Percentiles rank a stretch among this genome's conserved stretches.
phyloP scores from a whole-genome alignment of 1,139 yeast genomes.

The Nakaseomyces uthaithaninus region DNA sequence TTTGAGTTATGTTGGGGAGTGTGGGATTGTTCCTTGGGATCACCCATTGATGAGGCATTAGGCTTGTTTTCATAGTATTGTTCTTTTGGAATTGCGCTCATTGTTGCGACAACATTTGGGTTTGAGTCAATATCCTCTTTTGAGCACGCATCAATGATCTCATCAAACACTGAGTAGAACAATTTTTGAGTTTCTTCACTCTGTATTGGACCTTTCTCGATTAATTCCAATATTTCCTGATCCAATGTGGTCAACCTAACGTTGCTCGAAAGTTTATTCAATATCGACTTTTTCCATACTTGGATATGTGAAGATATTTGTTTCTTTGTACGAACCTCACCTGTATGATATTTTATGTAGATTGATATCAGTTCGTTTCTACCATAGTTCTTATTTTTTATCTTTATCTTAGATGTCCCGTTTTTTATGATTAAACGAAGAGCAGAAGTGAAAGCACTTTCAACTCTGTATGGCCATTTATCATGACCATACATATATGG shows the following conservation, averaged over 20 bases:
- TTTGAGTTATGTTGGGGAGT: not conserved
- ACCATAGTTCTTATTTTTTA: constrained; percentile 81
- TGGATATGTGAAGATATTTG: constrained; percentile 92
- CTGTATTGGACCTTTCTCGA: constrained; percentile 29
- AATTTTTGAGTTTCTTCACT: constrained; percentile 17
- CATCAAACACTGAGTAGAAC: constrained; percentile 23
- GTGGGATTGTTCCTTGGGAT: not conserved
- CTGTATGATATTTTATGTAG: constrained; percentile 69
- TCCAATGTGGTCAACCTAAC: constrained; percentile 19
- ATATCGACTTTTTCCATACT: constrained; percentile 40
- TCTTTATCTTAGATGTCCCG: constrained; percentile 77
- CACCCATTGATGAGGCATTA: not conserved
- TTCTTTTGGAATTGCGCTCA: constrained; percentile 2
- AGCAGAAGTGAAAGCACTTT: constrained; percentile 81
- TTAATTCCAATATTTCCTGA: constrained; percentile 23
- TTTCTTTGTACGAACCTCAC: constrained; percentile 74
- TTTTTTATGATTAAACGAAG: constrained; percentile 74
- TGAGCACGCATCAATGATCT: constrained; percentile 17
- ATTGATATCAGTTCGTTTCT: constrained; percentile 87
- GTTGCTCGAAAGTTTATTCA: constrained; percentile 21
- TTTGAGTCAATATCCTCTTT: constrained; percentile 3
- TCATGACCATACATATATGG: constrained; percentile 13
- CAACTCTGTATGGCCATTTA: constrained; percentile 53
- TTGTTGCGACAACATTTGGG: not conserved
- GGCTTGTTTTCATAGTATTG: not conserved